Evolutionary conservation across 192 early-diverging fungal species (phyloP).

Genomic region (Ambispora gerdemannii): DNA sequence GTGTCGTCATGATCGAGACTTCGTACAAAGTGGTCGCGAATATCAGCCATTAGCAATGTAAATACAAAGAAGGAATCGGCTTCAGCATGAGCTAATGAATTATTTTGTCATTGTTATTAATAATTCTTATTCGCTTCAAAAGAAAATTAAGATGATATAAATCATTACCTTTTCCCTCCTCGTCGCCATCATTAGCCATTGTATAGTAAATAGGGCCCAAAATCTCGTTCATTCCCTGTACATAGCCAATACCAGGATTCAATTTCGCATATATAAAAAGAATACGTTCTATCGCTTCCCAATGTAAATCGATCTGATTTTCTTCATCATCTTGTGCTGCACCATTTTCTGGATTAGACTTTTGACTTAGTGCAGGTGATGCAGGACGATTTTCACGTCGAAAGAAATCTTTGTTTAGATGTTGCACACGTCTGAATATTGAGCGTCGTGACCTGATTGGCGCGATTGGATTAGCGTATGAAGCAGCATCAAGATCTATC

Average conservation of each 20-base stretch:
- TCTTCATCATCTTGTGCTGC: conserved; percentile 24
- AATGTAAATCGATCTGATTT: conserved; percentile 60
- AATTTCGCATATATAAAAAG: conserved; percentile 77
- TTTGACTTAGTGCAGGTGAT: conserved; percentile 7
- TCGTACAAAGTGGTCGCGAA: conserved; percentile 78
- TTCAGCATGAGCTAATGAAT: conserved; percentile 61
- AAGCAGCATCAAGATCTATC: conserved; percentile 9
- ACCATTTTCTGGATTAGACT: too few species aligned
- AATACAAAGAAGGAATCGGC: conserved; percentile 80
- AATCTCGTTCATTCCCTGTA: conserved; percentile 89
- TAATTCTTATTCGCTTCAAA: background rate
- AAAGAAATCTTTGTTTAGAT: conserved; percentile 62
- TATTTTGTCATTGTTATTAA: background rate
- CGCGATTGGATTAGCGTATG: conserved; percentile 36
- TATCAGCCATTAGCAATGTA: conserved; percentile 63
- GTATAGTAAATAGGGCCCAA: conserved; percentile 79
- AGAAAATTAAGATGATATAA: background rate
- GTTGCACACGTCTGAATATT: conserved; percentile 62
- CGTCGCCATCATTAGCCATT: conserved; percentile 57
- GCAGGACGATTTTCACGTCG: conserved; percentile 44
- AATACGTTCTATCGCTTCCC: conserved; percentile 74
- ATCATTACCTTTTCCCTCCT: conserved; percentile 38
- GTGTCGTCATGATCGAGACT: conserved; percentile 59
- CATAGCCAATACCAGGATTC: conserved; percentile 78
- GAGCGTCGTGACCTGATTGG: conserved; percentile 49